Conservation (phyloP, 2,329 filamentous ascomycete genomes). For the Aspergillus aculeatus region DNA sequence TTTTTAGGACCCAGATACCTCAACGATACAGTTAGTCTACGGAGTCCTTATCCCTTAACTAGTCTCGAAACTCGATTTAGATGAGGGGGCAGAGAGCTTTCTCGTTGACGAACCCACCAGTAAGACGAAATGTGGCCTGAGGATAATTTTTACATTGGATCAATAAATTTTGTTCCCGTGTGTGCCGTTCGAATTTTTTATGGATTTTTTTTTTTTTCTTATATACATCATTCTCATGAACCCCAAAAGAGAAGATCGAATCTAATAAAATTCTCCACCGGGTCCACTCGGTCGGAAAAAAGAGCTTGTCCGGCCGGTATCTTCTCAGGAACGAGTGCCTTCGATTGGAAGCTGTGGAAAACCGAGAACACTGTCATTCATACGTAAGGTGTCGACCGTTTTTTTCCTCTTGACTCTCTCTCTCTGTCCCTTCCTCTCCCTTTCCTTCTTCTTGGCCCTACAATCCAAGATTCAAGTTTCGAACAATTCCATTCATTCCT, state of each 20-base stretch:
- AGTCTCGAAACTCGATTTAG: constrained; percentile 6
- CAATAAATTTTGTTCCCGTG: constrained; percentile 11
- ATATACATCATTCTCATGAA: constrained; percentile 21
- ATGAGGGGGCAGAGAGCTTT: background rate
- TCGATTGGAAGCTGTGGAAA: constrained; percentile 1
- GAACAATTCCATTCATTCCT: background rate
- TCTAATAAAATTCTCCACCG: constrained; percentile 29
- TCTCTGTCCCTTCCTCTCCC: no score
- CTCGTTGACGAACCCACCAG: constrained; percentile 1
- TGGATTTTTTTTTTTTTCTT: constrained; percentile 14
- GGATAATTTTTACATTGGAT: constrained; percentile 3
- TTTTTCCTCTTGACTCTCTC: background rate
- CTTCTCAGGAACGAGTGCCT: constrained; percentile 11
- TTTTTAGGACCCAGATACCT: background rate
- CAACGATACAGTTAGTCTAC: background rate
- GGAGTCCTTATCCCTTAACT: background rate
- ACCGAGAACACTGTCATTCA: constrained; percentile 6
- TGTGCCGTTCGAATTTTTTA: constrained; percentile 16
- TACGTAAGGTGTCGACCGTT: constrained; percentile 5
- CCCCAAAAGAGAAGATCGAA: constrained; percentile 31
- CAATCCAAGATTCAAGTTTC: background rate
- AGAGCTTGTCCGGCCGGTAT: constrained; percentile 27
- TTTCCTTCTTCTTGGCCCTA: background rate
- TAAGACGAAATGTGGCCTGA: background rate
- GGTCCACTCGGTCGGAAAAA: constrained; percentile 35